Evolutionary conservation across 352 stramenopile species (phyloP).

Genomic region (Thalassiosira livingstoniorum): DNA sequence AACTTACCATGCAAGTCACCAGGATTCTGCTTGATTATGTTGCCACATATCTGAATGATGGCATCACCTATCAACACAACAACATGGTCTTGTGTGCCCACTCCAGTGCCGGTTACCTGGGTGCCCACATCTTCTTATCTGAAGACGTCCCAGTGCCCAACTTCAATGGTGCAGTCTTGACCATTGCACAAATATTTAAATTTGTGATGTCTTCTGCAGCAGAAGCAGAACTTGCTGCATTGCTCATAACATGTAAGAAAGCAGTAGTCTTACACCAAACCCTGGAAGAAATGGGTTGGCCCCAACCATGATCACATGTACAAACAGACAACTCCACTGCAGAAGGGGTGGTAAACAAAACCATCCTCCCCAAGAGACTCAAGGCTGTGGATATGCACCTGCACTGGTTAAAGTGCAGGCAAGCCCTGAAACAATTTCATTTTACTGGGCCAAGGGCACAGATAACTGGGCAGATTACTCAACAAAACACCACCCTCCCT

Average conservation of each 20-base stretch:
- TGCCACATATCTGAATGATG: background rate
- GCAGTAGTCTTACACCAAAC: background rate
- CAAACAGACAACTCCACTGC: slow-evolving; percentile 47
- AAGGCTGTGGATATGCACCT: slow-evolving; percentile 9
- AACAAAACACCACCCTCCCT: slow-evolving; percentile 48
- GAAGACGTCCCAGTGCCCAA: background rate
- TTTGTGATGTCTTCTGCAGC: background rate
- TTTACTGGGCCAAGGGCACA: slow-evolving; percentile 34
- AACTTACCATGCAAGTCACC: background rate
- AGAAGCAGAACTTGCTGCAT: background rate
- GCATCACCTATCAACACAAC: no score
- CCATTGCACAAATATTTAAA: background rate
- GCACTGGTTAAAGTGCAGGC: slow-evolving; percentile 11
- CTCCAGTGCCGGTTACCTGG: background rate
- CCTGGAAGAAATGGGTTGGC: background rate
- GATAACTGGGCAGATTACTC: slow-evolving; percentile 42
- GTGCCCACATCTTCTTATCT: background rate
- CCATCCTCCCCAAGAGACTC: slow-evolving; percentile 3
- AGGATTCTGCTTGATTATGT: background rate
- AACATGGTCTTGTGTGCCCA: background rate
- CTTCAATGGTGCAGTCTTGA: background rate
- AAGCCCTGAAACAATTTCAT: slow-evolving; percentile 47
- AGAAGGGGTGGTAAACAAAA: slow-evolving; percentile 27
- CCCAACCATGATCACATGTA: slow-evolving; percentile 9
- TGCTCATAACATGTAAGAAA: background rate